These are phyloP conservation scores for Populus euphratica DNA, from an alignment of 345 rosid species.

Conservation along the genomic window DNA sequence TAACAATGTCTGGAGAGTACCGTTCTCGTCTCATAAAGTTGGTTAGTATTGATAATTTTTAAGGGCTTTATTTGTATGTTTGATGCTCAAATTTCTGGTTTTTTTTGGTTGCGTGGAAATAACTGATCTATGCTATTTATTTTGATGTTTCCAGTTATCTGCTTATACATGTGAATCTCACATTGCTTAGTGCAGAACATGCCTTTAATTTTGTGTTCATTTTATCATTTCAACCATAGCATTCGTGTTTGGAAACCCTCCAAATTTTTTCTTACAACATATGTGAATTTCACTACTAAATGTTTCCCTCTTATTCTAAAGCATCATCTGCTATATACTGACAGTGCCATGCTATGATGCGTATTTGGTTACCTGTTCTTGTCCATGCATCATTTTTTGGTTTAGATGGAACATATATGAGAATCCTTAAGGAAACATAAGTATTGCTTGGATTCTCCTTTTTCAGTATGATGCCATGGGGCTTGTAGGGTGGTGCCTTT, in stretches of 20 bases:
- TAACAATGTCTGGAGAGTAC: constrained; percentile 76
- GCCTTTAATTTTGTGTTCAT: neutral
- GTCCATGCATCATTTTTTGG: neutral
- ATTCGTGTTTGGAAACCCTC: neutral
- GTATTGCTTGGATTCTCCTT: neutral
- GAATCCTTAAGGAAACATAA: neutral
- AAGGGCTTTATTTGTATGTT: neutral
- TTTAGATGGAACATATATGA: neutral
- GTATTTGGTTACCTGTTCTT: neutral
- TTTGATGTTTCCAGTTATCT: neutral
- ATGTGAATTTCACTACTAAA: neutral
- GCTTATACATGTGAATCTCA: neutral
- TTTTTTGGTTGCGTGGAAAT: neutral
- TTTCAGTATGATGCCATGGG: neutral
- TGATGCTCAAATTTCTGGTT: neutral
- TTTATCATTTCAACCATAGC: neutral
- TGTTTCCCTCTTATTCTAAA: neutral
- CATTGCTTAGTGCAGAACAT: neutral
- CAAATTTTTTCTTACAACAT: neutral
- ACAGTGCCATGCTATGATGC: neutral
- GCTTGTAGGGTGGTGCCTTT: neutral
- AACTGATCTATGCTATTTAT: neutral
- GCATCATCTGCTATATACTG: neutral
- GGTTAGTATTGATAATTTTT: constrained; percentile 44
- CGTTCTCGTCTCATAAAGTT: constrained; percentile 76